Conservation (phyloP, 441 rosid species). For the Arabidopsis lyrata region DNA sequence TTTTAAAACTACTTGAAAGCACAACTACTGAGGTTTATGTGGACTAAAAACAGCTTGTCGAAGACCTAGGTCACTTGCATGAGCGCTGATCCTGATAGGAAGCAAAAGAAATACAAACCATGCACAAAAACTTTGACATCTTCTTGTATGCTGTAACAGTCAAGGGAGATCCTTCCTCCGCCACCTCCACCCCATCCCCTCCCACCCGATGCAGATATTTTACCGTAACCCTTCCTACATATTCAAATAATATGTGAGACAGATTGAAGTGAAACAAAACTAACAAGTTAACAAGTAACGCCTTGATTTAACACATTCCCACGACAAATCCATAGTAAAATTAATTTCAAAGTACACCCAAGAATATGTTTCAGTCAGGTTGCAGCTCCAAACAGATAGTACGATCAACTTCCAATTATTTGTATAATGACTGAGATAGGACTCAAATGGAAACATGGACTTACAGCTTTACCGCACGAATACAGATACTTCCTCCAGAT, state of each 20-base stretch:
- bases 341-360: constrained; percentile 5
- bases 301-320: constrained; percentile 19
- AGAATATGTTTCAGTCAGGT: constrained; percentile 2
- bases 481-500: constrained; percentile 93
- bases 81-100: constrained; percentile 41
- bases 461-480: constrained; percentile 82
- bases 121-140: constrained; percentile 82
- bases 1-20: constrained; percentile 17
- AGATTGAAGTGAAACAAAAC: constrained; percentile 31
- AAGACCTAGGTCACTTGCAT: constrained; percentile 35
- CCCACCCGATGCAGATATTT: constrained; percentile 92
- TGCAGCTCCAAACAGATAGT: constrained; percentile 12
- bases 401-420: background rate
- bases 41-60: constrained; percentile 12
- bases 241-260: constrained; percentile 43
- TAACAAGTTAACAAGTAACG: constrained; percentile 26
- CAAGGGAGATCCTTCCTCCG: constrained; percentile 95
- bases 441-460: constrained; percentile 45
- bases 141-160: constrained; percentile 98
- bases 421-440: constrained; percentile 22
- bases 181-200: constrained; percentile 98
- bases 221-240: constrained; percentile 91
- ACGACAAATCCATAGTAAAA: constrained; percentile 3
- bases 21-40: constrained; percentile 12
- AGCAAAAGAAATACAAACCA: constrained; percentile 67